These are phyloP conservation scores for Neurospora sp. DNA, from an alignment of 495 filamentous ascomycete species.

Conservation along the genomic window DNA sequence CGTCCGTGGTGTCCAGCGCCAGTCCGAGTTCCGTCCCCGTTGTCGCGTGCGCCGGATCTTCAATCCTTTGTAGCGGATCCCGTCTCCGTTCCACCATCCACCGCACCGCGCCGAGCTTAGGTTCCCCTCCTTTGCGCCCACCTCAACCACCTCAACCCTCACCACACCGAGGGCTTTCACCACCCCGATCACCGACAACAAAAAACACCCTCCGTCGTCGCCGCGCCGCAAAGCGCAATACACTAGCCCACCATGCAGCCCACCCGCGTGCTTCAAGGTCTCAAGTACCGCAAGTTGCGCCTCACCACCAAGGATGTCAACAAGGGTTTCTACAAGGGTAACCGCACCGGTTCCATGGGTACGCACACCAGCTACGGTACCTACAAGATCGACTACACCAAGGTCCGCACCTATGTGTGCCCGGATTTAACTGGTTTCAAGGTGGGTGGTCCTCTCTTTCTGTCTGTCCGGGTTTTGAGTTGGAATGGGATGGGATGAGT, in stretches of 20 bases:
- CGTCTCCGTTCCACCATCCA: neutral
- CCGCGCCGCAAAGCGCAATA: neutral
- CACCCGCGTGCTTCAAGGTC: conserved; percentile 54
- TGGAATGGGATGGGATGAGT: neutral
- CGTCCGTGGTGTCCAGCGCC: neutral
- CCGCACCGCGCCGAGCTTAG: neutral
- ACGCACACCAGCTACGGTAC: conserved; percentile 74
- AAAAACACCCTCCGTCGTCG: neutral
- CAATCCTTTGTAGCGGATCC: neutral
- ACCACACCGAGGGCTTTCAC: neutral
- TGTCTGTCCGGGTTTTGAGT: neutral
- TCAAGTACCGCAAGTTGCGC: conserved; percentile 51
- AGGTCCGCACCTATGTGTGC: conserved; percentile 83
- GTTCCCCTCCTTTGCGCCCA: neutral
- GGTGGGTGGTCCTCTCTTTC: conserved; percentile 36
- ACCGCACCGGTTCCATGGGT: conserved; percentile 75
- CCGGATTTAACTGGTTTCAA: conserved; percentile 62
- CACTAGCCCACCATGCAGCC: conserved; percentile 46
- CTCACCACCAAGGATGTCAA: conserved; percentile 88
- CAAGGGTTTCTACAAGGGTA: conserved; percentile 97
- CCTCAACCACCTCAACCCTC: neutral
- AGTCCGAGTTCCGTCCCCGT: neutral
- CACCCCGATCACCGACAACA: neutral
- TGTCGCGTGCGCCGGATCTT: neutral
- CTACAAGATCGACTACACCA: conserved; percentile 71